A percentile compares a stretch with the other conserved stretches of the same genome.
Conservation (phyloP, 257 asterid genomes). For the Solanum pinnatisectum region DNA sequence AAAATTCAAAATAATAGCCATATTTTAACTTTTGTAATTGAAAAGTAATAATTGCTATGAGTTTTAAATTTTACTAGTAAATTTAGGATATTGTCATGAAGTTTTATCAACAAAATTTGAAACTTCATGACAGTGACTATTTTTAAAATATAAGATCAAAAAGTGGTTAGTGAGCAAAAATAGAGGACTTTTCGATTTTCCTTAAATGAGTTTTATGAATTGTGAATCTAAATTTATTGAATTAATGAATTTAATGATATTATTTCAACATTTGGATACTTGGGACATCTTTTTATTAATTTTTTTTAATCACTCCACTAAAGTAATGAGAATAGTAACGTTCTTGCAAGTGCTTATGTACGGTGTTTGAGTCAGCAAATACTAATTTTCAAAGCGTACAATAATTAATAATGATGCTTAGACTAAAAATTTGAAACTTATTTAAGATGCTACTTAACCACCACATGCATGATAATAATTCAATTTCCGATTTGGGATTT, state of each 20-base stretch:
- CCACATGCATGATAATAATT: not conserved
- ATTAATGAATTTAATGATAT: not conserved
- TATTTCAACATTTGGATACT: not conserved
- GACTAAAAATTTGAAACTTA: not conserved
- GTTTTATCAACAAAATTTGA: not conserved
- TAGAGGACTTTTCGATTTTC: not conserved
- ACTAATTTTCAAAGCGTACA: not conserved
- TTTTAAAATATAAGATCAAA: not conserved
- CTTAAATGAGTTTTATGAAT: not conserved
- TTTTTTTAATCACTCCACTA: not conserved
- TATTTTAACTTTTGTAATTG: not conserved
- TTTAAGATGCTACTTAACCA: not conserved
- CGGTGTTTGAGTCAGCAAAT: not conserved
- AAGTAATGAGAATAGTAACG: not conserved
- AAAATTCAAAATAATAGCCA: not conserved
- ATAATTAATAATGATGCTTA: not conserved
- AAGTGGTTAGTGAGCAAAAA: not conserved
- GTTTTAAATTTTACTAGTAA: not conserved
- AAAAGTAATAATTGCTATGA: not conserved
- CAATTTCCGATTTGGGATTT: not conserved
- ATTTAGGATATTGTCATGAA: not conserved
- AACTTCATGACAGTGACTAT: not conserved
- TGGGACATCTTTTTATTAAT: not conserved
- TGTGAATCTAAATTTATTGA: not conserved
- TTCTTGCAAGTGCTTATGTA: conserved; percentile 3